Conservation (phyloP, 2,329 filamentous ascomycete genomes). For the Trichoderma sp. region DNA sequence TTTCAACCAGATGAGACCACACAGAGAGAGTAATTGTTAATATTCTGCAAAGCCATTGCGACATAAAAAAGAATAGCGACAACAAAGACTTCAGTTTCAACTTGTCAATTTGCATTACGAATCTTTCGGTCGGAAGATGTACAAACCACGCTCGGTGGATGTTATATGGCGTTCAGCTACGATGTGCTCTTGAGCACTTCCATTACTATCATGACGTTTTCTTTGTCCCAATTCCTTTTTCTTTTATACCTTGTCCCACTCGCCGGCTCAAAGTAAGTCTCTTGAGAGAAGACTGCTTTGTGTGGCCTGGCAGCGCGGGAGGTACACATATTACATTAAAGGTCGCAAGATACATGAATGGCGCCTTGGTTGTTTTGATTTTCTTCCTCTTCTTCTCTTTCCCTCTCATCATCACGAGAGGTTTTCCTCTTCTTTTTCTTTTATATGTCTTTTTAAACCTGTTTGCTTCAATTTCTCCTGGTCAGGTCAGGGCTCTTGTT, state of each 20-base stretch:
- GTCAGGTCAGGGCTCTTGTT: constrained; percentile 1
- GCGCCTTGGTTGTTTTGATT: constrained; percentile 19
- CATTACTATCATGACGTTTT: neutral
- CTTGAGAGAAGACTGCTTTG: neutral
- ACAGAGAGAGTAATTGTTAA: constrained; percentile 19
- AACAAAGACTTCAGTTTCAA: constrained; percentile 2
- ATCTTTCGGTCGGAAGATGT: neutral
- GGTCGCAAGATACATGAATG: constrained; percentile 26
- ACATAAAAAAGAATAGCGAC: neutral
- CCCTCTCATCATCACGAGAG: neutral
- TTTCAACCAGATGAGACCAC: neutral
- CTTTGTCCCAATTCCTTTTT: neutral
- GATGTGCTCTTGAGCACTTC: constrained; percentile 4
- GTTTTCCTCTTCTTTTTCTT: neutral
- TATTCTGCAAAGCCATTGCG: neutral
- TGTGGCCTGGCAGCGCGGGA: neutral
- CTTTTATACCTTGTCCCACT: neutral
- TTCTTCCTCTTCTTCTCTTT: neutral
- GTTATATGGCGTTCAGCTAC: constrained; percentile 25
- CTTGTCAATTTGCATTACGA: neutral
- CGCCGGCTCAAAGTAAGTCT: neutral
- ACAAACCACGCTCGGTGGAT: constrained; percentile 12
- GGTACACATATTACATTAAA: neutral
- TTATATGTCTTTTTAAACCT: neutral
- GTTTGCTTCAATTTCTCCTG: constrained; percentile 4